Conservation (phyloP, 371 early-diverging fungal genomes). For the Lichtheimia ramosa region DNA sequence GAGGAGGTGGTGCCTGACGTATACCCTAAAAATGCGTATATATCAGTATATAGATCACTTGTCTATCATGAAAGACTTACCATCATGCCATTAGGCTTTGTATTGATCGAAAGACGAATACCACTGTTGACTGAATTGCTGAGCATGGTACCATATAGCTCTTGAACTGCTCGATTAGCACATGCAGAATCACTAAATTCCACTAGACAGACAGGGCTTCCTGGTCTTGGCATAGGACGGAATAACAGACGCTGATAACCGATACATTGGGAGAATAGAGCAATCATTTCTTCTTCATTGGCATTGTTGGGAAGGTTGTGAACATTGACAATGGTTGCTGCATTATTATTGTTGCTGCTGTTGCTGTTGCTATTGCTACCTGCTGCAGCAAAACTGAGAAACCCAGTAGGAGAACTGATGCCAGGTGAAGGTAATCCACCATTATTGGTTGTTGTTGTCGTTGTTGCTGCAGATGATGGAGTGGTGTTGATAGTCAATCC, state of each 20-base stretch:
- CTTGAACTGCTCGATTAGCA: slow-evolving; percentile 83
- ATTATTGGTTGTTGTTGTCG: background rate
- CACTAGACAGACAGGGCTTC: slow-evolving; percentile 91
- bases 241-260: slow-evolving; percentile 90
- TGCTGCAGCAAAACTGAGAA: slow-evolving; percentile 9
- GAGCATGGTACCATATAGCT: slow-evolving; percentile 77
- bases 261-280: slow-evolving; percentile 68
- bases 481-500: background rate
- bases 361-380: background rate
- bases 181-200: slow-evolving; percentile 88
- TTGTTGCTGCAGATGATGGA: background rate
- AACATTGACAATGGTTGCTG: slow-evolving; percentile 96
- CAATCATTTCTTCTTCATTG: slow-evolving; percentile 80
- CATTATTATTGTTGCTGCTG: slow-evolving; percentile 69
- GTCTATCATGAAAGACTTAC: too few relatives aligned
- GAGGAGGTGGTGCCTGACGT: too few relatives aligned
- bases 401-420: slow-evolving; percentile 15
- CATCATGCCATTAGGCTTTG: slow-evolving; percentile 67
- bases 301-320: slow-evolving; percentile 87
- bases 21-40: too few relatives aligned
- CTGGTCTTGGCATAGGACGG: slow-evolving; percentile 60
- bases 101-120: slow-evolving; percentile 89
- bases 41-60: too few relatives aligned
- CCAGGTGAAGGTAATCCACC: slow-evolving; percentile 1
- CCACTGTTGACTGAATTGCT: slow-evolving; percentile 89